These are phyloP conservation scores for Trametes cinnabarina DNA, from an alignment of 768 basidiomycete genomes.

Conservation along the genomic window DNA sequence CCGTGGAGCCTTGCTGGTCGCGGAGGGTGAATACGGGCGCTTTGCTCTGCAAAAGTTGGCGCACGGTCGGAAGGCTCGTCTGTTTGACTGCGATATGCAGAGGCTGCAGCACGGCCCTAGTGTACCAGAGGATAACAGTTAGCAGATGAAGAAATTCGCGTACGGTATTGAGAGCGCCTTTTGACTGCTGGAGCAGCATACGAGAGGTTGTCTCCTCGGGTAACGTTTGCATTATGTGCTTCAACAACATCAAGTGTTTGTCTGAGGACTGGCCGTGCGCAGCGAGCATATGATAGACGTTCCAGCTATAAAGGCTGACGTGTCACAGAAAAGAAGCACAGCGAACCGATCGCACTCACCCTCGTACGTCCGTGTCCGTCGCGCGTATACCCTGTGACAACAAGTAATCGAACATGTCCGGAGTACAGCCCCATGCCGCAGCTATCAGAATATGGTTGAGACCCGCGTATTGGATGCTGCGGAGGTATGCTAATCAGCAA, in stretches of 20 bases:
- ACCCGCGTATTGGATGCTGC: constrained; percentile 20
- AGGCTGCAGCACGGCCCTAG: constrained; percentile 37
- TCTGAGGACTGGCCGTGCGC: constrained; percentile 20
- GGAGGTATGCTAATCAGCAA: background rate
- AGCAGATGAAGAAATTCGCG: background rate
- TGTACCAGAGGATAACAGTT: background rate
- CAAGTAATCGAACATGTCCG: constrained; percentile 48
- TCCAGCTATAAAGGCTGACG: constrained; percentile 40
- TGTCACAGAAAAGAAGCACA: background rate
- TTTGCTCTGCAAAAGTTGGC: constrained; percentile 35
- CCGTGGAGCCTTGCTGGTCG: constrained; percentile 49
- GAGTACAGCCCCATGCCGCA: constrained; percentile 28
- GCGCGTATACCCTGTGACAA: constrained; percentile 46
- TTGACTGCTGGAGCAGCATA: constrained; percentile 47
- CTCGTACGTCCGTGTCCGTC: constrained; percentile 40
- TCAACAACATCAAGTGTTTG: constrained; percentile 31
- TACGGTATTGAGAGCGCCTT: constrained; percentile 47
- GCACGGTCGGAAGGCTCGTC: constrained; percentile 30
- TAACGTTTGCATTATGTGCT: constrained; percentile 47
- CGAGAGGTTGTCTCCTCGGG: constrained; percentile 47
- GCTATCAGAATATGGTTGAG: constrained; percentile 48
- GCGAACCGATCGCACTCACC: constrained; percentile 33
- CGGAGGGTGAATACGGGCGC: constrained; percentile 35
- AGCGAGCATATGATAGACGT: constrained; percentile 53
- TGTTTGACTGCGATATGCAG: constrained; percentile 51